Conservation (phyloP, 73 alveolate species). For the Tetrahymena borealis region DNA sequence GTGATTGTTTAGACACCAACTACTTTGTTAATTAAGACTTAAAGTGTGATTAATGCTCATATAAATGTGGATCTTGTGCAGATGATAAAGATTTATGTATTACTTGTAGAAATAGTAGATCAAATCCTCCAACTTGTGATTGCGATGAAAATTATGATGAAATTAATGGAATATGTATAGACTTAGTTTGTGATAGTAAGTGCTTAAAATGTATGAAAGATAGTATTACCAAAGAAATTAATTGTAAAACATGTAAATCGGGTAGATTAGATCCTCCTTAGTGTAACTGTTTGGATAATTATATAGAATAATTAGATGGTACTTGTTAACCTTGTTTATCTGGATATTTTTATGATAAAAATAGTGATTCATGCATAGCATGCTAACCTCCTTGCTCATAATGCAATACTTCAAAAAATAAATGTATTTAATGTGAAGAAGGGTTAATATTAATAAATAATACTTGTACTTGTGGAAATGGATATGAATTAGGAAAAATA, state of each 20-base stretch:
- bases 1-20: not conserved
- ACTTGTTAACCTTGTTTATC: not conserved
- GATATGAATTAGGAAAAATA: not conserved
- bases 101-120: not conserved
- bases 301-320: not conserved
- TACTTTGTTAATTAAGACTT: not conserved
- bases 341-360: not conserved
- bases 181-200: not conserved
- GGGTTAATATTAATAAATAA: not conserved
- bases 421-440: not conserved
- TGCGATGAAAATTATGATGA: not conserved
- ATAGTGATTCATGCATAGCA: not conserved
- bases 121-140: not conserved
- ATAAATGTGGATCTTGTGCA: not conserved
- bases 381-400: not conserved
- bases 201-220: not conserved
- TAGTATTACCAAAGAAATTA: not conserved
- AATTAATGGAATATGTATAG: not conserved
- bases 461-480: not conserved
- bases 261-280: not conserved
- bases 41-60: not conserved
- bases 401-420: not conserved
- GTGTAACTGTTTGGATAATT: not conserved
- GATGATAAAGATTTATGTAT: not conserved
- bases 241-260: not conserved